These are phyloP conservation scores for Acer yangbiense DNA, from an alignment of 345 rosid genomes.

Conservation along the genomic window DNA sequence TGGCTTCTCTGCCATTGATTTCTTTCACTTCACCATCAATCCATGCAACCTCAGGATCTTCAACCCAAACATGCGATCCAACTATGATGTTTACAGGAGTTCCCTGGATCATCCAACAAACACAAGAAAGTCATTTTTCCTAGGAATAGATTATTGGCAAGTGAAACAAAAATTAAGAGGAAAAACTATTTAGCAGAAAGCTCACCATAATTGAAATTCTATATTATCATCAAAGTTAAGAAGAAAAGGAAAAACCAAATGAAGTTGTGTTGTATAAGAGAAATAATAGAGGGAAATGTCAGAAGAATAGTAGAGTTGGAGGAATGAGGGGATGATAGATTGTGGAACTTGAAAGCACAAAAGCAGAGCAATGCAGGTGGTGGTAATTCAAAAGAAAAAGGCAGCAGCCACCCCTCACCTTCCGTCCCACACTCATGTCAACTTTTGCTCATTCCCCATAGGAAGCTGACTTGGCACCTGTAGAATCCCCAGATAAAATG, in stretches of 20 bases:
- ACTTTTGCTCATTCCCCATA: slow-evolving; percentile 20
- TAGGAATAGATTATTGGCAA: slow-evolving; percentile 1
- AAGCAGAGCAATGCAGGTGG: slow-evolving; percentile 35
- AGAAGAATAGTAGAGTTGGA: neutral
- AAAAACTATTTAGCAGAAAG: slow-evolving; percentile 4
- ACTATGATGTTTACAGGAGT: slow-evolving; percentile 57
- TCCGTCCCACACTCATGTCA: slow-evolving; percentile 28
- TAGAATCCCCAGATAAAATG: slow-evolving; percentile 15
- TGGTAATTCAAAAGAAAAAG: slow-evolving; percentile 29
- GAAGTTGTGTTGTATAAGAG: neutral
- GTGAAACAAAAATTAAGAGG: slow-evolving; percentile 1
- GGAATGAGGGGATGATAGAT: slow-evolving; percentile 2
- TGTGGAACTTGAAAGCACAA: slow-evolving; percentile 21
- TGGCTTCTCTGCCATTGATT: slow-evolving; percentile 49
- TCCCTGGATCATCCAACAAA: slow-evolving; percentile 40
- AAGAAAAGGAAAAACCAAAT: slow-evolving; percentile 13
- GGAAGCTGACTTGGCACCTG: slow-evolving; percentile 37
- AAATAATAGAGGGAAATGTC: slow-evolving; percentile 18
- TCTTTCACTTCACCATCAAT: slow-evolving; percentile 55
- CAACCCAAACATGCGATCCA: slow-evolving; percentile 65
- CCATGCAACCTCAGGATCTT: slow-evolving; percentile 64
- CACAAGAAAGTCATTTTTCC: slow-evolving; percentile 6
- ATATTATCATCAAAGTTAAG: slow-evolving; percentile 16
- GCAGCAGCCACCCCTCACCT: slow-evolving; percentile 19
- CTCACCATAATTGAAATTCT: slow-evolving; percentile 40